Base-by-base conservation (phyloP, 2,329 filamentous ascomycete genomes). In the Clarireedia hainanense region DNA sequence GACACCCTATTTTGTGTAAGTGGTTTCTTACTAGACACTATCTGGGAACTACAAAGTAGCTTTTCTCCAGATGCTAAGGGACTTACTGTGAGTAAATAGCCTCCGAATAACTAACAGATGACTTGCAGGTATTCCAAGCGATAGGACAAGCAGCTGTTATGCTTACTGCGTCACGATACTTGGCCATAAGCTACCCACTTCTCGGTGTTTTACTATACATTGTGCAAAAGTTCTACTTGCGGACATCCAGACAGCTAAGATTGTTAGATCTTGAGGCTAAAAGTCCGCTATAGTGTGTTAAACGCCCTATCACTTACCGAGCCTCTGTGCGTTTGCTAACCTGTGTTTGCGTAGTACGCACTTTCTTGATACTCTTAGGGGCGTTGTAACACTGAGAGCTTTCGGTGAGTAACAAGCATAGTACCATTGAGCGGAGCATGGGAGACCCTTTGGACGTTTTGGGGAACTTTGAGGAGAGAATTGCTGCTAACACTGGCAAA, bases 161-260 rank as follows among this genome's bases (percentile, higher is more conserved):
- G 27, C 40, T 52, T 30, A 50, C 56, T 9, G 42, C 51, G 15
- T 55, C 51, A 23, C 46, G 10, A 14, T 57, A 55, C 51, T 20
- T 57, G 23, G 42, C 40, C 14, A 55, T 59, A 17, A 52, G 27
- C 2, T 57, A 54, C 42, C 58, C 57, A 5, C 49, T 62, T n/a
- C 43, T 58, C 2, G 45, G 37, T 15, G 48, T 12, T 5, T n/a
- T 55, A 14, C 36, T 60, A 3, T 62, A 53, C 17, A 20, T 52
- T 0, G 42, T 65, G 20, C 74, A 76, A 57, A 74, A 71, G 47
- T 67, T 73, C 50, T 78, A 67, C 73, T 5, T 78, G 14, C 70
- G 74, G 5, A 78, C 76, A 2, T 76, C 74, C 2, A 70, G 75
- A 2, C 75, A 77, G 58, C 57, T 78, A 4, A 71, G 76, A 53